These are phyloP conservation scores for Talaromyces liani DNA, from an alignment of 495 filamentous ascomycete genomes.

Conservation along the genomic window DNA sequence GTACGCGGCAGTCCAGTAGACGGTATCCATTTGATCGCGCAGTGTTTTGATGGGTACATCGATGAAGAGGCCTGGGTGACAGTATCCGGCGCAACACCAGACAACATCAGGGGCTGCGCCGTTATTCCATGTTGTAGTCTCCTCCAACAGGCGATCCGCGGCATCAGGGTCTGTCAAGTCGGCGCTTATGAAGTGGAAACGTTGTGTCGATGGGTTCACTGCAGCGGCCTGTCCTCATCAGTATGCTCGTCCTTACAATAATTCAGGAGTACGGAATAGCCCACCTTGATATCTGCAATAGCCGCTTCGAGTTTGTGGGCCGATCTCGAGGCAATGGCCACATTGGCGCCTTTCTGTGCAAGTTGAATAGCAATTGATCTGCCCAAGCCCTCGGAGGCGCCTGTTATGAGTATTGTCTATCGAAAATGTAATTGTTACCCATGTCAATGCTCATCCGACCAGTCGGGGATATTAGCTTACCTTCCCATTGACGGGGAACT, in stretches of 20 bases:
- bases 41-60: slow-evolving; percentile 58
- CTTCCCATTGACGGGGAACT: slow-evolving; percentile 73
- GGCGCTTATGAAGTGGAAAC: slow-evolving; percentile 76
- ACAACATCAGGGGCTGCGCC: slow-evolving; percentile 70
- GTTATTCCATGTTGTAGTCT: slow-evolving; percentile 79
- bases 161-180: slow-evolving; percentile 68
- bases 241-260: background rate
- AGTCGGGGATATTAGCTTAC: slow-evolving; percentile 39
- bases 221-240: slow-evolving; percentile 45
- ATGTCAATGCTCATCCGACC: background rate
- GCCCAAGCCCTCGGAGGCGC: slow-evolving; percentile 91
- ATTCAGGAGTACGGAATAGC: slow-evolving; percentile 2
- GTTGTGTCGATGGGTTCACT: slow-evolving; percentile 52
- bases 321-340: slow-evolving; percentile 78
- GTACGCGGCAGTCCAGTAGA: slow-evolving; percentile 86
- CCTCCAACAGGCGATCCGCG: slow-evolving; percentile 56
- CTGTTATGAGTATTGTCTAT: slow-evolving; percentile 81
- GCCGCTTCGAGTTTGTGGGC: slow-evolving; percentile 65
- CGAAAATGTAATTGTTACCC: background rate
- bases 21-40: slow-evolving; percentile 77
- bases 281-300: slow-evolving; percentile 57
- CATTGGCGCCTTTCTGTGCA: slow-evolving; percentile 74
- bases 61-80: slow-evolving; percentile 70
- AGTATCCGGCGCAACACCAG: slow-evolving; percentile 83
- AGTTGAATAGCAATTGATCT: slow-evolving; percentile 63